Evolutionary conservation across 208 protist genomes (phyloP).

Genomic region (Trypanosoma grayi): DNA sequence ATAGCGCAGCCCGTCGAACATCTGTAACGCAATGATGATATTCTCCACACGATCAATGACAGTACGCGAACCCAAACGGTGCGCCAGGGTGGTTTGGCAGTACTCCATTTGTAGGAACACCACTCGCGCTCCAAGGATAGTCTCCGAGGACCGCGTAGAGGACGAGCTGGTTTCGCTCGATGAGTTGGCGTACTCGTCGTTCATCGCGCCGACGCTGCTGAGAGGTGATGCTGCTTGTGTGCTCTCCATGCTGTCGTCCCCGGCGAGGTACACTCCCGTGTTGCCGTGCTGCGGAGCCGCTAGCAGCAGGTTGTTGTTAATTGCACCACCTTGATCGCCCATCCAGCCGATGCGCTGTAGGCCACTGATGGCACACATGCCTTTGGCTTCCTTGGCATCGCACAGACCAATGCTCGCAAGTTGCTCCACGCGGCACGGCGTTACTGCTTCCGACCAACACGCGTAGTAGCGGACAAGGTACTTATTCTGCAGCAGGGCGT

Average conservation of each 20-base stretch:
- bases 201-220: neutral
- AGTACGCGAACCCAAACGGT: conserved; percentile 41
- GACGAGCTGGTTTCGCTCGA: neutral
- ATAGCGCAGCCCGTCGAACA: conserved; percentile 61
- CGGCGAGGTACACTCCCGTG: conserved; percentile 13
- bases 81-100: conserved; percentile 74
- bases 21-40: conserved; percentile 67
- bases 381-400: conserved; percentile 30
- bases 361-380: neutral
- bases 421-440: conserved; percentile 59
- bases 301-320: no score
- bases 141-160: neutral
- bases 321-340: neutral
- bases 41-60: conserved; percentile 72
- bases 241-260: conserved; percentile 20
- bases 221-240: neutral
- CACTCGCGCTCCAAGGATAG: conserved; percentile 46
- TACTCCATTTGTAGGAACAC: conserved; percentile 89
- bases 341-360: neutral
- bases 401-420: conserved; percentile 68
- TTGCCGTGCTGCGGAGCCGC: no score
- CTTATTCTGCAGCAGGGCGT: conserved; percentile 54
- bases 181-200: conserved; percentile 12
- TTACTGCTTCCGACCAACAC: conserved; percentile 80
- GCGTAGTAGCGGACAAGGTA: conserved; percentile 78